A percentile compares a stretch with the other conserved stretches of the same genome.
Evolutionary conservation across 2,329 filamentous ascomycete genomes (phyloP).

Genomic region (Dryadomyces quercus-mongolicae): DNA sequence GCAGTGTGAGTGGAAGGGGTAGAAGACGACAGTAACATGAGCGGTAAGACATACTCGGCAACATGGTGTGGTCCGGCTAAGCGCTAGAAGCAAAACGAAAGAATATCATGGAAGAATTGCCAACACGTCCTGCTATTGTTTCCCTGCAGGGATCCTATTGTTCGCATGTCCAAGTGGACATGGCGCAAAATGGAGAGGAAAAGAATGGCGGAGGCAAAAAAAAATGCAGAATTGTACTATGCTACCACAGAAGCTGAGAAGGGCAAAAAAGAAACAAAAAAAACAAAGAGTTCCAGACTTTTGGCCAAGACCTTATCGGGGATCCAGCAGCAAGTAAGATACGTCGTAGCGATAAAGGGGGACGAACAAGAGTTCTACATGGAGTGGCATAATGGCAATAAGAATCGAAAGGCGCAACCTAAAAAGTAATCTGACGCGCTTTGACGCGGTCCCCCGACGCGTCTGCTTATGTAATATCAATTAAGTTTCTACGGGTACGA

Average conservation of each 20-base stretch:
- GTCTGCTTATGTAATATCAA: slow-evolving; percentile 6
- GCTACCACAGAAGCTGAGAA: not conserved
- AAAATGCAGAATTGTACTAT: not conserved
- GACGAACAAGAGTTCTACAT: not conserved
- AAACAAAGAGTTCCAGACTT: not conserved
- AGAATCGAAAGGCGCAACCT: not conserved
- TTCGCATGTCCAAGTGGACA: not conserved
- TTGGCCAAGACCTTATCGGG: not conserved
- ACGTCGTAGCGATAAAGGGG: not conserved
- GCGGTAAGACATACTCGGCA: slow-evolving; percentile 6
- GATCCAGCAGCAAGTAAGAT: not conserved
- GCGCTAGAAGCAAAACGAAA: not conserved
- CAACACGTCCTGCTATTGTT: not conserved
- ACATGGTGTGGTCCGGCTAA: slow-evolving; percentile 2
- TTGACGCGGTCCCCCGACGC: slow-evolving; percentile 4
- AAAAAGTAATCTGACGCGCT: not conserved
- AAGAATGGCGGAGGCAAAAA: not conserved
- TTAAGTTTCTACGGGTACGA: not conserved
- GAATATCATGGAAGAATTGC: not conserved
- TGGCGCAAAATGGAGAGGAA: not conserved
- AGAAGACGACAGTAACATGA: not conserved
- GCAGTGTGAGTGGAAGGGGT: not conserved
- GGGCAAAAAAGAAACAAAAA: not conserved
- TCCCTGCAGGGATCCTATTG: not conserved
- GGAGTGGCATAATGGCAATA: not conserved